Conservation (phyloP, 805 yeast species). For the Clavispora asparagi region DNA sequence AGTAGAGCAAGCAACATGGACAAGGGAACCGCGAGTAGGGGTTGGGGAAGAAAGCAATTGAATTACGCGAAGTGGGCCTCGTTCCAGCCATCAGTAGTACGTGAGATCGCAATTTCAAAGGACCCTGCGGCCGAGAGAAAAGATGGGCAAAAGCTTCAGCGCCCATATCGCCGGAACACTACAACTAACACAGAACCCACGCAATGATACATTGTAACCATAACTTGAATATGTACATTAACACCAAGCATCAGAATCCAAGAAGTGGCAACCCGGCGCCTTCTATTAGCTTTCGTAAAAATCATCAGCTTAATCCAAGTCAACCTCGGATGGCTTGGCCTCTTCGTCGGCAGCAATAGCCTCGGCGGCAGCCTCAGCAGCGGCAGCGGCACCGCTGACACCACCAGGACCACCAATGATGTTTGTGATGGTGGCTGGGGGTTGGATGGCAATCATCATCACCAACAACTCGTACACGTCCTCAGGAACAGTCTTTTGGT, state of each 20-base stretch:
- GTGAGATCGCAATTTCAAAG: too few species aligned
- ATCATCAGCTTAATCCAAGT: conserved; percentile 11
- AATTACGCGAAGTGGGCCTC: too few species aligned
- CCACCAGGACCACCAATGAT: conserved; percentile 44
- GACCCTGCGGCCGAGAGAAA: too few species aligned
- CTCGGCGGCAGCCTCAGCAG: conserved; percentile 19
- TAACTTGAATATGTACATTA: not conserved
- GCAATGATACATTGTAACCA: not conserved
- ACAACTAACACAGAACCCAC: not conserved
- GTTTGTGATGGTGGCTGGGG: conserved; percentile 74
- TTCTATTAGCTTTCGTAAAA: not conserved
- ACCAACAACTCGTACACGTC: conserved; percentile 78
- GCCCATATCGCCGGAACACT: not conserved
- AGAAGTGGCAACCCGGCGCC: conserved; percentile 1
- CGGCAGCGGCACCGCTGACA: conserved; percentile 21
- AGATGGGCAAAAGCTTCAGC: too few species aligned
- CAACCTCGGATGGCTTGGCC: conserved; percentile 13
- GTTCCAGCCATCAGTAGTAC: too few species aligned
- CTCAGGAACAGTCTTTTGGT: conserved; percentile 83
- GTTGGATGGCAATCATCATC: conserved; percentile 84
- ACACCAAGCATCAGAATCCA: not conserved
- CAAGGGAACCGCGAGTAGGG: too few species aligned
- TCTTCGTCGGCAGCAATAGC: conserved; percentile 8
- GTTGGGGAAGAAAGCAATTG: too few species aligned
- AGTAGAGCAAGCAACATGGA: not conserved